Evolutionary conservation across 2,329 filamentous ascomycete genomes (phyloP).

Genomic region (Fusarium hainanense): DNA sequence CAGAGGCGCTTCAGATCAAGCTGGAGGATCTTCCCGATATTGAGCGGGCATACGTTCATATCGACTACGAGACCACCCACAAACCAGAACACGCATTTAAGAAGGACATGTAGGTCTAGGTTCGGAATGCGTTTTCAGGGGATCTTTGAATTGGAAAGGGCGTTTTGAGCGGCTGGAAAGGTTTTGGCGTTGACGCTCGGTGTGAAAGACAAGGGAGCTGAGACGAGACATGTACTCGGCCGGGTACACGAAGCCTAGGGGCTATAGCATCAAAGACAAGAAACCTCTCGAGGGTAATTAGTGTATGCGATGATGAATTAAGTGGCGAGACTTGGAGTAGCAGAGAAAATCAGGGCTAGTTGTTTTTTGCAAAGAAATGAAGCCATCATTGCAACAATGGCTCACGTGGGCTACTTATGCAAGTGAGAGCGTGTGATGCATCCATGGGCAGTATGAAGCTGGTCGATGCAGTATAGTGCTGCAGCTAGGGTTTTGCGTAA

Average conservation of each 20-base stretch:
- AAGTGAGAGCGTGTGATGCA: constrained; percentile 26
- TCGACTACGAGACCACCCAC: constrained; percentile 96
- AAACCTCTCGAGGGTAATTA: constrained; percentile 3
- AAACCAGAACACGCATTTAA: constrained; percentile 82
- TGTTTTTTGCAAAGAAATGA: constrained; percentile 1
- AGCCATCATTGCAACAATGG: constrained; percentile 16
- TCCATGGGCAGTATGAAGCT: constrained; percentile 5
- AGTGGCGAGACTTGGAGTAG: neutral
- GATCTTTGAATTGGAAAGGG: constrained; percentile 1
- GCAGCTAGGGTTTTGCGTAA: constrained; percentile 18
- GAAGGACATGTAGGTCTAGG: constrained; percentile 64
- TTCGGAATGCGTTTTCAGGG: constrained; percentile 14
- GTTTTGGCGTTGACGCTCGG: neutral
- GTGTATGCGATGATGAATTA: neutral
- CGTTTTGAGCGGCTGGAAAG: constrained; percentile 18
- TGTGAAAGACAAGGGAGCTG: constrained; percentile 14
- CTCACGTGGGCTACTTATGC: constrained; percentile 27
- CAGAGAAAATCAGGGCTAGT: constrained; percentile 7
- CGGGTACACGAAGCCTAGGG: constrained; percentile 3
- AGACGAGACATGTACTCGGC: constrained; percentile 27
- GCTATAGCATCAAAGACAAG: neutral
- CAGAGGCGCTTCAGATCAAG: constrained; percentile 93
- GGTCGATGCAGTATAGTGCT: neutral
- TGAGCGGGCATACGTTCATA: constrained; percentile 94
- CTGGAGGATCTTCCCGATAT: constrained; percentile 91